Evolutionary conservation across 2,329 filamentous ascomycete species (phyloP).

Genomic region (Ophiobolus disseminans): DNA sequence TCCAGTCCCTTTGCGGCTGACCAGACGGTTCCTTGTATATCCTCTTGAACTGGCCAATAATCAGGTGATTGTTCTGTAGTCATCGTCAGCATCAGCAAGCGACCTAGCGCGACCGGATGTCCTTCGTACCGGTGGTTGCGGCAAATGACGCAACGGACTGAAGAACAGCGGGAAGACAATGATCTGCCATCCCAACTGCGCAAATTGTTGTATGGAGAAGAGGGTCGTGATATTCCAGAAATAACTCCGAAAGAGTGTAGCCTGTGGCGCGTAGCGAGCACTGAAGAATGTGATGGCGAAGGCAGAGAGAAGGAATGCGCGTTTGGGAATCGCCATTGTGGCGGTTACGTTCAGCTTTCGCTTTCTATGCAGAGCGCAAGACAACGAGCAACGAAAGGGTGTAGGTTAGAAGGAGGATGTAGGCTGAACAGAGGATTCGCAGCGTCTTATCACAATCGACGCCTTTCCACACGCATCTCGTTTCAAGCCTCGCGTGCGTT

Average conservation of each 20-base stretch:
- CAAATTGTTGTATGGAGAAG: slow-evolving; percentile 47
- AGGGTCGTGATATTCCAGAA: slow-evolving; percentile 51
- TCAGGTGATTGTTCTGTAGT: slow-evolving; percentile 36
- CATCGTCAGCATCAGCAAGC: not conserved
- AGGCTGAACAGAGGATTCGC: not conserved
- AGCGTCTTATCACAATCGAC: not conserved
- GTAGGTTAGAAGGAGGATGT: not conserved
- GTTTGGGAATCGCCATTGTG: slow-evolving; percentile 40
- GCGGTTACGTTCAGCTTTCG: no score
- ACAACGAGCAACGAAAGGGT: not conserved
- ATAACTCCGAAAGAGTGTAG: slow-evolving; percentile 41
- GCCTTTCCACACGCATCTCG: not conserved
- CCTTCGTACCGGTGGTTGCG: slow-evolving; percentile 57
- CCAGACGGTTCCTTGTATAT: slow-evolving; percentile 54
- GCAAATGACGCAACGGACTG: slow-evolving; percentile 65
- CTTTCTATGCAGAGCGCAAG: not conserved
- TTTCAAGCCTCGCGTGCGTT: not conserved
- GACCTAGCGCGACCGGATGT: not conserved
- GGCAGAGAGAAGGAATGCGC: slow-evolving; percentile 32
- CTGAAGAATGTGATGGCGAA: slow-evolving; percentile 37
- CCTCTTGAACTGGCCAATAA: slow-evolving; percentile 53
- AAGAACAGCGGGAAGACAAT: slow-evolving; percentile 66
- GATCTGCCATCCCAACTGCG: slow-evolving; percentile 51
- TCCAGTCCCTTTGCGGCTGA: slow-evolving; percentile 58
- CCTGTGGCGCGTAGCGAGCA: slow-evolving; percentile 42